Conservation (phyloP, 495 filamentous ascomycete genomes). For the Penicillium nucicola region DNA sequence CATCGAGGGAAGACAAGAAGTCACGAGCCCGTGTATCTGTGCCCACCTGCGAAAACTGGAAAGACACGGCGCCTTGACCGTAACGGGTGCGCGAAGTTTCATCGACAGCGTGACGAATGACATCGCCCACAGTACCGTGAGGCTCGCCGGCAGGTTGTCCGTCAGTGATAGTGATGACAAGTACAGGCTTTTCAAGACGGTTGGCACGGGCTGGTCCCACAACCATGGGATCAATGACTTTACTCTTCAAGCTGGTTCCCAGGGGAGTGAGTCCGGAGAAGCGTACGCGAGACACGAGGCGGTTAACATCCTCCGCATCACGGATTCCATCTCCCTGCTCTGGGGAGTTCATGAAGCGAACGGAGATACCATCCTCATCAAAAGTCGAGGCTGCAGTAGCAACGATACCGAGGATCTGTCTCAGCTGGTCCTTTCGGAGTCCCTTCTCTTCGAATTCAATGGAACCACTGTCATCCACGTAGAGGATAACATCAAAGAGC, state of each 20-base stretch:
- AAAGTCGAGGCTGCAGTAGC: slow-evolving; percentile 66
- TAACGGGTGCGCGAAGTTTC: slow-evolving; percentile 45
- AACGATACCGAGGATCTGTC: slow-evolving; percentile 58
- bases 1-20: slow-evolving; percentile 61
- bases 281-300: slow-evolving; percentile 53
- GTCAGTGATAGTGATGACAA: slow-evolving; percentile 71
- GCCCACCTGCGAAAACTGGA: slow-evolving; percentile 75
- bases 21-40: slow-evolving; percentile 63
- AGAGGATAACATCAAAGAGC: slow-evolving; percentile 65
- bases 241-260: slow-evolving; percentile 57
- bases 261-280: slow-evolving; percentile 69
- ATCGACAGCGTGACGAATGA: slow-evolving; percentile 45
- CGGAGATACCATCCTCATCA: slow-evolving; percentile 65
- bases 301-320: slow-evolving; percentile 55
- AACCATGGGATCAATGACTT: slow-evolving; percentile 61
- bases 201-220: slow-evolving; percentile 45
- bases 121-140: slow-evolving; percentile 46
- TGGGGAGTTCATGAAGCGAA: slow-evolving; percentile 68
- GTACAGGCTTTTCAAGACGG: slow-evolving; percentile 59
- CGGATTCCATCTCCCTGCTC: slow-evolving; percentile 52
- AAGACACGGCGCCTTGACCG: slow-evolving; percentile 54
- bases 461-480: slow-evolving; percentile 72
- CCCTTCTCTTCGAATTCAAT: slow-evolving; percentile 66
- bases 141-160: slow-evolving; percentile 60
- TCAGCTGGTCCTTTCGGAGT: slow-evolving; percentile 63